Percentiles rank a stretch among this genome's conserved stretches.
Conservation (phyloP, 345 rosid species). For the Salix suchowensis region DNA sequence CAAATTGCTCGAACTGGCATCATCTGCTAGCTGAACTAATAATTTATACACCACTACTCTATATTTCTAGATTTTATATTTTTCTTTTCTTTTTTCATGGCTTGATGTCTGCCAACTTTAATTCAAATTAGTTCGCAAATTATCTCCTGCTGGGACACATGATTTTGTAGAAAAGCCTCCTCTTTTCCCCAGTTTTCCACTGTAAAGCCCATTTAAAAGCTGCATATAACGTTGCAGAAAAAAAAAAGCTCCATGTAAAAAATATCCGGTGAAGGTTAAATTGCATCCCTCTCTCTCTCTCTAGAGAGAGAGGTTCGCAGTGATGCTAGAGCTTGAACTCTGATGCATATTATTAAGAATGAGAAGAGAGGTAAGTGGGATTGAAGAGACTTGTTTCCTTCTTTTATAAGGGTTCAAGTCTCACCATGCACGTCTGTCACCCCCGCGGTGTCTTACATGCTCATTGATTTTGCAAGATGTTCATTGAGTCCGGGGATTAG, state of each 20-base stretch:
- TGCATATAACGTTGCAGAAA: neutral
- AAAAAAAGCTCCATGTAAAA: neutral
- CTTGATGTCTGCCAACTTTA: too few relatives aligned
- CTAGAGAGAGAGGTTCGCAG: neutral
- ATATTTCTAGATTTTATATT: neutral
- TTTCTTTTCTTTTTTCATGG: neutral
- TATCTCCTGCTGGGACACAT: too few relatives aligned
- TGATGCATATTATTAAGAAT: neutral
- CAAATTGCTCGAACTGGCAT: neutral
- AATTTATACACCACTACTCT: neutral
- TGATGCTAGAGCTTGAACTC: conserved; percentile 11
- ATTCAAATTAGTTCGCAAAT: too few relatives aligned
- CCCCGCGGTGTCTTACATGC: too few relatives aligned
- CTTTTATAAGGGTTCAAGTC: too few relatives aligned
- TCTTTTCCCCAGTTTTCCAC: neutral
- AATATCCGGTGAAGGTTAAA: too few relatives aligned
- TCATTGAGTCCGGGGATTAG: too few relatives aligned
- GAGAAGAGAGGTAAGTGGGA: neutral
- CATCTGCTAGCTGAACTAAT: conserved; percentile 6
- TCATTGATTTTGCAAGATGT: too few relatives aligned
- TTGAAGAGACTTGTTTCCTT: too few relatives aligned
- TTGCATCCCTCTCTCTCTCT: too few relatives aligned
- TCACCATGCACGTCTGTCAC: too few relatives aligned
- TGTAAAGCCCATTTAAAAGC: neutral
- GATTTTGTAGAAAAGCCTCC: neutral